A percentile compares a stretch with the other conserved stretches of the same genome.
Conservation (phyloP, 257 asterid genomes). For the Solanum rostratum region DNA sequence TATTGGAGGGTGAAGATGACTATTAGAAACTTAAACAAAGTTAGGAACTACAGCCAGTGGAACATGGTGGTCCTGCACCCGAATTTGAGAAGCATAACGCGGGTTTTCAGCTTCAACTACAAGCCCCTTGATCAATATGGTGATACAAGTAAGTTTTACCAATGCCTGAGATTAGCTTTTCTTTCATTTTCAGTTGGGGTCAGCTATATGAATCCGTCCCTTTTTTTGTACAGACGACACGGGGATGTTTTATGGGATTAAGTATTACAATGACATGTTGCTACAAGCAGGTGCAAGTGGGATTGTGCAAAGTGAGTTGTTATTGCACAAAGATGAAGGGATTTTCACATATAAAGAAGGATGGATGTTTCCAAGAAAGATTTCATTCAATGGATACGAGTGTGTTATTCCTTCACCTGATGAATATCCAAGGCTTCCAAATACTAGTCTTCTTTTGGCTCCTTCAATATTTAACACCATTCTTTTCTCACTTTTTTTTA, state of each 20-base stretch:
- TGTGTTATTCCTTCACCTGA: conserved; percentile 69
- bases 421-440: conserved; percentile 54
- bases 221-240: conserved; percentile 38
- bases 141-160: conserved; percentile 34
- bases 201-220: background rate
- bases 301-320: conserved; percentile 65
- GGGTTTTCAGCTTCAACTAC: conserved; percentile 77
- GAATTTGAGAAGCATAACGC: conserved; percentile 42
- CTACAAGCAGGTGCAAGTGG: conserved; percentile 54
- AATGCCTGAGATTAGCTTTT: background rate
- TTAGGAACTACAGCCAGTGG: conserved; percentile 57
- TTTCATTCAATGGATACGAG: conserved; percentile 58
- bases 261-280: conserved; percentile 60
- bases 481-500: conserved; percentile 2
- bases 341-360: conserved; percentile 51
- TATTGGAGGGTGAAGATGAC: conserved; percentile 86
- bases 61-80: conserved; percentile 68
- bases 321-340: conserved; percentile 37
- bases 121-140: conserved; percentile 55
- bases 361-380: conserved; percentile 73
- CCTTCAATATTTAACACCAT: background rate
- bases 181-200: background rate
- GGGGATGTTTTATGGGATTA: conserved; percentile 63
- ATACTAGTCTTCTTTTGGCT: conserved; percentile 7
- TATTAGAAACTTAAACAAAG: conserved; percentile 38